Conservation (phyloP, 2,329 filamentous ascomycete species). For the Ascomycota sp. region DNA sequence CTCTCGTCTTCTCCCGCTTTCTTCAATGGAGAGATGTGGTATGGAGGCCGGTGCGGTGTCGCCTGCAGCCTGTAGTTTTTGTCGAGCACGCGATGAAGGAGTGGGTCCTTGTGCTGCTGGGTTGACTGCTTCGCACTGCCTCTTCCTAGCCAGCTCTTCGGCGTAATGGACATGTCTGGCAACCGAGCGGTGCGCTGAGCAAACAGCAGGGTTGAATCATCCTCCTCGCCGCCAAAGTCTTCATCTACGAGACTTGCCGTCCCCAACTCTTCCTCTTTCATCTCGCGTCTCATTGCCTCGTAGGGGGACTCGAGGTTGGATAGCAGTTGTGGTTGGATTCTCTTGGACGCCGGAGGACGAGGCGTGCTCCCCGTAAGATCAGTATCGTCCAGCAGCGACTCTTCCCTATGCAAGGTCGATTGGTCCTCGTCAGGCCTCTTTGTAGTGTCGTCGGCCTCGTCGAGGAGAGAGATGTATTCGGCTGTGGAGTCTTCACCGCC, state of each 20-base stretch:
- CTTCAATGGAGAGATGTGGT: conserved; percentile 25
- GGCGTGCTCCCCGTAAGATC: conserved; percentile 49
- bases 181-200: conserved; percentile 32
- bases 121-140: conserved; percentile 13
- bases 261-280: conserved; percentile 23
- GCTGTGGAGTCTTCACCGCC: conserved; percentile 35
- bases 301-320: conserved; percentile 58
- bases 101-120: conserved; percentile 40
- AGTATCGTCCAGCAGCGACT: conserved; percentile 47
- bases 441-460: conserved; percentile 14
- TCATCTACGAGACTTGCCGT: conserved; percentile 13
- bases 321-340: conserved; percentile 25
- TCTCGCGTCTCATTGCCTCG: conserved; percentile 48
- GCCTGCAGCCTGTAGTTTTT: conserved; percentile 90
- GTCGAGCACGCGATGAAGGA: conserved; percentile 82
- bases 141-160: conserved; percentile 19
- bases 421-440: conserved; percentile 12
- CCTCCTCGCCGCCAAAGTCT: conserved; percentile 9
- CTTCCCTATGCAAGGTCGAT: conserved; percentile 25
- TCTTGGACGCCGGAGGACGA: conserved; percentile 30
- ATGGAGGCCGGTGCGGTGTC: conserved; percentile 49
- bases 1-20: conserved; percentile 6
- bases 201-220: conserved; percentile 27
- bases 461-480: conserved; percentile 22
- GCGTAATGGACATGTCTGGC: conserved; percentile 44